Evolutionary conservation across 371 early-diverging fungal species (phyloP).

Genomic region (Mortierella sp.): DNA sequence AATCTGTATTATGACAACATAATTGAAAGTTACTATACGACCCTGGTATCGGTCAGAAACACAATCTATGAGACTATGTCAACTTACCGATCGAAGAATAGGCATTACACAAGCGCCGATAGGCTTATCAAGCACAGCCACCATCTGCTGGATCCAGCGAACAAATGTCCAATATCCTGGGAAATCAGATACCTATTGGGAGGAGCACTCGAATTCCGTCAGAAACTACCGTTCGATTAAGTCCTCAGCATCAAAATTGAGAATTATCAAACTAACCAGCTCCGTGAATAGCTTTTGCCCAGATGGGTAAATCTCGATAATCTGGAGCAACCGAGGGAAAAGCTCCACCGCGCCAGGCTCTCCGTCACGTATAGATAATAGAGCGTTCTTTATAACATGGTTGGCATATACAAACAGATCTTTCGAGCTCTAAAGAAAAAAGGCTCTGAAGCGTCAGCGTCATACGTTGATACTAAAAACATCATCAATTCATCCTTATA

Average conservation of each 20-base stretch:
- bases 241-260: not conserved
- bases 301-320: slow-evolving; percentile 69
- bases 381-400: slow-evolving; percentile 63
- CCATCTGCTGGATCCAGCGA: slow-evolving; percentile 84
- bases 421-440: slow-evolving; percentile 23
- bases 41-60: not conserved
- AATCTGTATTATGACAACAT: slow-evolving; percentile 53
- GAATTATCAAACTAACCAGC: slow-evolving; percentile 22
- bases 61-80: not conserved
- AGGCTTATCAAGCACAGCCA: slow-evolving; percentile 73
- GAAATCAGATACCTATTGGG: slow-evolving; percentile 35
- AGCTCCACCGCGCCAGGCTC: slow-evolving; percentile 64
- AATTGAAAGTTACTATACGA: not conserved
- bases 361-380: slow-evolving; percentile 60
- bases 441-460: not conserved
- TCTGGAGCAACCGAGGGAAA: slow-evolving; percentile 77
- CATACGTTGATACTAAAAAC: not conserved
- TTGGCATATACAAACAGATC: slow-evolving; percentile 55
- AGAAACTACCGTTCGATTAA: not conserved
- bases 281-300: slow-evolving; percentile 45
- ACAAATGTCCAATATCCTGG: slow-evolving; percentile 75
- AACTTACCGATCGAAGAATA: slow-evolving; percentile 35
- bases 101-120: slow-evolving; percentile 54
- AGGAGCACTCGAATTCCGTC: not conserved
- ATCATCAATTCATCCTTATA: not conserved